Conservation (phyloP, 768 basidiomycete species). For the Rhodotorula paludigena region DNA sequence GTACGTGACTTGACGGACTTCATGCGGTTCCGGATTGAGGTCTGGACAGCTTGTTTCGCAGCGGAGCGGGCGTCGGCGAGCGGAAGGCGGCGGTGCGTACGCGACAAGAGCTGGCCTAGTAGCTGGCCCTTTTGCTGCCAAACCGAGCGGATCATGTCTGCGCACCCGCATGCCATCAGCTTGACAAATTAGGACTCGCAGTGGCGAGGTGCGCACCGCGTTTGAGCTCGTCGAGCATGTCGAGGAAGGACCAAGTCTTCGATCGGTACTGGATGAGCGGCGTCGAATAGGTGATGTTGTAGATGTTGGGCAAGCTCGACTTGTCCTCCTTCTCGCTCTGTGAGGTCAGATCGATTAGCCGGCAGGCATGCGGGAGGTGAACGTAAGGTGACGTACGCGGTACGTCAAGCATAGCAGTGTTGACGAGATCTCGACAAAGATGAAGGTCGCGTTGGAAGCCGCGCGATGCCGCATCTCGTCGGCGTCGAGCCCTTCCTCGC, state of each 20-base stretch:
- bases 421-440: conserved; percentile 62
- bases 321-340: conserved; percentile 42
- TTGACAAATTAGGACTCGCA: neutral
- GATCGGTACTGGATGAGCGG: conserved; percentile 75
- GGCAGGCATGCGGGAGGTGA: neutral
- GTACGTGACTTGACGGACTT: neutral
- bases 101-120: conserved; percentile 40
- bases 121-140: conserved; percentile 46
- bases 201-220: conserved; percentile 37
- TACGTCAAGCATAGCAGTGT: conserved; percentile 38
- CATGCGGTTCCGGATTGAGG: conserved; percentile 6
- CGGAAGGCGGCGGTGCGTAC: conserved; percentile 32
- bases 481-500: conserved; percentile 44
- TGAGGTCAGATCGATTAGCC: neutral
- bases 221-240: conserved; percentile 47
- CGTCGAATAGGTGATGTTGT: conserved; percentile 79
- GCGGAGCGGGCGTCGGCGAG: conserved; percentile 24
- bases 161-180: no score
- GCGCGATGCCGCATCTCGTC: conserved; percentile 59
- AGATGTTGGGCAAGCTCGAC: conserved; percentile 50
- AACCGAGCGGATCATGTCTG: conserved; percentile 41
- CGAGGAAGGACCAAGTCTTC: conserved; percentile 47
- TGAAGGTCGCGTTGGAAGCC: conserved; percentile 69
- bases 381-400: conserved; percentile 34
- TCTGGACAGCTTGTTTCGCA: conserved; percentile 8